phyloP scores from a whole-genome alignment of 345 rosid genomes.

The Eucalyptus pauciflora region DNA sequence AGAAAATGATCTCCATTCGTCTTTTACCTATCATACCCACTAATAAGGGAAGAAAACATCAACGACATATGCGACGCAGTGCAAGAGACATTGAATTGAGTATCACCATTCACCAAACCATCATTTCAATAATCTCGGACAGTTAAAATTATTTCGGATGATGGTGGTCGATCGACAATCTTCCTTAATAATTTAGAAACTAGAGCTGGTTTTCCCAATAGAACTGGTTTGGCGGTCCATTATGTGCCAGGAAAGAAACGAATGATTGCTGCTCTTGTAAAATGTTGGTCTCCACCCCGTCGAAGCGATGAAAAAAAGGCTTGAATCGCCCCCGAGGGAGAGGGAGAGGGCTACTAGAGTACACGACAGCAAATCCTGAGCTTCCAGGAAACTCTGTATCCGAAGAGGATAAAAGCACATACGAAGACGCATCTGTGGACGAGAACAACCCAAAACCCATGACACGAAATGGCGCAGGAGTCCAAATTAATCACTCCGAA shows the following conservation, averaged over 20 bases:
- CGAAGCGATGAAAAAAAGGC: background rate
- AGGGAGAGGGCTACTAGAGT: background rate
- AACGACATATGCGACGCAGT: background rate
- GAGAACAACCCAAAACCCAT: background rate
- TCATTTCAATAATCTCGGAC: background rate
- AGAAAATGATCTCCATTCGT: background rate
- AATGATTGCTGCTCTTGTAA: background rate
- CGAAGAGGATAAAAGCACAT: background rate
- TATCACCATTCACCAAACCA: background rate
- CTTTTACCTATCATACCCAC: background rate
- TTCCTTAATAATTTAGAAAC: background rate
- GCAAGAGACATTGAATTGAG: background rate
- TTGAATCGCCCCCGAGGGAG: background rate
- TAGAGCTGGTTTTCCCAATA: background rate
- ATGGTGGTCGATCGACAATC: background rate
- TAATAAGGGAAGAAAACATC: background rate
- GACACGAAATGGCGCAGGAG: background rate
- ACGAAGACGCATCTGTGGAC: background rate
- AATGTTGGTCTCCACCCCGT: background rate
- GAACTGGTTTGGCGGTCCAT: background rate
- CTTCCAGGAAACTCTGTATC: background rate
- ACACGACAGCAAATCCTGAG: background rate
- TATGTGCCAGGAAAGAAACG: background rate
- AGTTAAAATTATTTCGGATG: background rate
- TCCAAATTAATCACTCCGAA: background rate